These are phyloP conservation scores for Castanea crenata DNA, from an alignment of 306 rosid genomes.

Conservation along the genomic window DNA sequence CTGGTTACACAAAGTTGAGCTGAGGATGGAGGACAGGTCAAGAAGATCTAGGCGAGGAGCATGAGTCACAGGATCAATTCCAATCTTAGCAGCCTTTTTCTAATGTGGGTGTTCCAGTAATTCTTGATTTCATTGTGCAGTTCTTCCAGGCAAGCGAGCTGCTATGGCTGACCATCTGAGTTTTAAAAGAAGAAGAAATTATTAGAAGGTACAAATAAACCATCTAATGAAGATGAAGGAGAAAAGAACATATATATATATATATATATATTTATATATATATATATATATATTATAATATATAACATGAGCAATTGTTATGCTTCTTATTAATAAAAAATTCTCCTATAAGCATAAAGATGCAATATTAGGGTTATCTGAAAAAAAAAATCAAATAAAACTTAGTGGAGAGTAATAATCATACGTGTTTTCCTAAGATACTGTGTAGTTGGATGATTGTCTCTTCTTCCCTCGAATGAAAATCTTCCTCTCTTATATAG, in stretches of 20 bases:
- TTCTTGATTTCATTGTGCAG: constrained; percentile 93
- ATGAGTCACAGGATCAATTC: constrained; percentile 91
- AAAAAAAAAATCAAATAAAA: neutral
- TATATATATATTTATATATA: neutral
- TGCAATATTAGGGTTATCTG: neutral
- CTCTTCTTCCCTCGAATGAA: constrained; percentile 96
- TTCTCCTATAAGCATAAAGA: neutral
- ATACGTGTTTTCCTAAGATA: constrained; percentile 88
- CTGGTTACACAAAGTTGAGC: constrained; percentile 45
- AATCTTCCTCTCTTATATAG: constrained; percentile 92
- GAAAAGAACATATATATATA: neutral
- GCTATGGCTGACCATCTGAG: constrained; percentile 95
- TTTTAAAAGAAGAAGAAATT: neutral
- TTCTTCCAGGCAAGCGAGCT: constrained; percentile 83
- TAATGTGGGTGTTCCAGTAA: constrained; percentile 89
- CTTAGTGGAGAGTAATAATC: neutral
- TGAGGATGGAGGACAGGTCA: constrained; percentile 63
- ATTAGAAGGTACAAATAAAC: neutral
- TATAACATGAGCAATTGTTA: neutral
- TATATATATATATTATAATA: too few relatives aligned
- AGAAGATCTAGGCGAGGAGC: constrained; percentile 81
- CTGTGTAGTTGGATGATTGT: constrained; percentile 84
- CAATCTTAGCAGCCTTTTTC: constrained; percentile 78
- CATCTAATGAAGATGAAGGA: neutral
- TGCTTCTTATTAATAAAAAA: neutral